Evolutionary conservation across 139 green algal genomes (phyloP).

Genomic region (Asterochloris erici): DNA sequence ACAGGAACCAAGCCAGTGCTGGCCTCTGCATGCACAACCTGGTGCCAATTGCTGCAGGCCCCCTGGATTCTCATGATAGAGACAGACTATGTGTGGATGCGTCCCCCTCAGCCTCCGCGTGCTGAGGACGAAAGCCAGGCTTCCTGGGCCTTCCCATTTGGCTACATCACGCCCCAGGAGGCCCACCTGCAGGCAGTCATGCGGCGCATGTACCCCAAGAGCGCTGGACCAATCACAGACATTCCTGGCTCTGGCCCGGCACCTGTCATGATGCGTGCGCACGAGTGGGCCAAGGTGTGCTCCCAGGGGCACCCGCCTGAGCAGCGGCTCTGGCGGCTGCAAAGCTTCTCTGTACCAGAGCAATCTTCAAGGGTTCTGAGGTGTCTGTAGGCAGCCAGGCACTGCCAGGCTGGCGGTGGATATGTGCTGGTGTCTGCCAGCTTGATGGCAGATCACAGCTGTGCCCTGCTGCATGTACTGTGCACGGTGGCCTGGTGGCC

Average conservation of each 20-base stretch:
- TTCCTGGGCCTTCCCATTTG: constrained; percentile 60
- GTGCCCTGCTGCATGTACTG: no score
- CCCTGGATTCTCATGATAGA: constrained; percentile 85
- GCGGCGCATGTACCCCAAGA: constrained; percentile 42
- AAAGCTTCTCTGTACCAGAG: background rate
- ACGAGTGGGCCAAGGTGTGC: constrained; percentile 48
- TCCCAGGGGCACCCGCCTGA: no score
- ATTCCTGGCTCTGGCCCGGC: constrained; percentile 42
- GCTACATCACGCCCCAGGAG: constrained; percentile 68
- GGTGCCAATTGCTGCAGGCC: constrained; percentile 32
- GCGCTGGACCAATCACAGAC: constrained; percentile 26
- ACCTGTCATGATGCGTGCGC: constrained; percentile 40
- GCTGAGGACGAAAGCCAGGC: constrained; percentile 30
- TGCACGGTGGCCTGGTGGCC: no score
- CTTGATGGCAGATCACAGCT: no score
- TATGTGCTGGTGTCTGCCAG: no score
- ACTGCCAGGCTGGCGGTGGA: no score
- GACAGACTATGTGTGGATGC: constrained; percentile 81
- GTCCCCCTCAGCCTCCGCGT: constrained; percentile 39
- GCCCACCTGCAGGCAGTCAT: constrained; percentile 29
- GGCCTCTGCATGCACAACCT: background rate
- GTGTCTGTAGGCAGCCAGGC: no score
- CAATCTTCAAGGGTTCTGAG: background rate
- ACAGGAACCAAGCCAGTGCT: no score
- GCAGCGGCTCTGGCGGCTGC: background rate